These are phyloP conservation scores for Fonsecaea monophora DNA, from an alignment of 2,329 filamentous ascomycete species.

Conservation along the genomic window DNA sequence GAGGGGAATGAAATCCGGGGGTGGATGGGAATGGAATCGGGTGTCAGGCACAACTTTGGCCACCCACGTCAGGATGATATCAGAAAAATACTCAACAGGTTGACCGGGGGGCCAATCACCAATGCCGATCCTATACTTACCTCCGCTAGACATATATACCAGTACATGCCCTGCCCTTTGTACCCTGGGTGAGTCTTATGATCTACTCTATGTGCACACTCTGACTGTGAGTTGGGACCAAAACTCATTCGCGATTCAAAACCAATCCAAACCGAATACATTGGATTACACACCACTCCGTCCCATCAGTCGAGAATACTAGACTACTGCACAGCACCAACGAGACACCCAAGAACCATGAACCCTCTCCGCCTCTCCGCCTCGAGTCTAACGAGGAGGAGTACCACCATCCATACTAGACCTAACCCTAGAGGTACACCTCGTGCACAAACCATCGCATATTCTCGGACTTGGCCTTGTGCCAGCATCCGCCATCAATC, in stretches of 20 bases:
- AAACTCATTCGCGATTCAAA: no score
- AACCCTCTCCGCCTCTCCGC: background rate
- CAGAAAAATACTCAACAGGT: background rate
- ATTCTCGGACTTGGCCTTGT: no score
- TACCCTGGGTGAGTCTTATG: background rate
- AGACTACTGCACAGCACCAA: no score
- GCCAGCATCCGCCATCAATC: background rate
- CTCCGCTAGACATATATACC: background rate
- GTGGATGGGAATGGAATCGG: no score
- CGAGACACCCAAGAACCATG: background rate
- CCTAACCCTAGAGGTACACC: background rate
- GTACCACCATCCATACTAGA: background rate
- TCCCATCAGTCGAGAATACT: no score
- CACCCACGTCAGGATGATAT: slow-evolving; percentile 8
- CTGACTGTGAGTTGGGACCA: background rate
- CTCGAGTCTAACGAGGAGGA: background rate
- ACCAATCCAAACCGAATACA: no score
- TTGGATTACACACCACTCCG: no score
- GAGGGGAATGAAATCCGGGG: background rate
- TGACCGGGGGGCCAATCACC: background rate
- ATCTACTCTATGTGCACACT: background rate
- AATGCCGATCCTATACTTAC: background rate
- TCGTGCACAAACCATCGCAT: no score
- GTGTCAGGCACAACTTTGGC: background rate
- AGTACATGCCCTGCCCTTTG: background rate